Conservation (phyloP, 495 filamentous ascomycete genomes). For the Aspergillus ostianus region DNA sequence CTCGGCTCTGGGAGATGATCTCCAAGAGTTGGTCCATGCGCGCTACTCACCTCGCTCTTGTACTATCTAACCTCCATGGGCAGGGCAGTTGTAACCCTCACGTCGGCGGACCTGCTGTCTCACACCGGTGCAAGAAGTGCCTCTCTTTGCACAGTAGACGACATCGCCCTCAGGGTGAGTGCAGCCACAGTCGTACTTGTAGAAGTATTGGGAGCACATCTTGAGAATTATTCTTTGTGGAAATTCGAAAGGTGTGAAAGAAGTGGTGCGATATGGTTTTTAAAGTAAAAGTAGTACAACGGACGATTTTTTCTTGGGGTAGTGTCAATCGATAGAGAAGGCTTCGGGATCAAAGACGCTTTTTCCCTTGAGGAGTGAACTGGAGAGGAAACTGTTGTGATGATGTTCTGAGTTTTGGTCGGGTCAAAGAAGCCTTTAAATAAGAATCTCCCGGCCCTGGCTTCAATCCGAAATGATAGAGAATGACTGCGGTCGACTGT, state of each 20-base stretch:
- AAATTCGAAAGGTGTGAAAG: not conserved
- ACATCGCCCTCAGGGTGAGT: slow-evolving; percentile 34
- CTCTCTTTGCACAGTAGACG: slow-evolving; percentile 39
- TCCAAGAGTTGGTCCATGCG: not conserved
- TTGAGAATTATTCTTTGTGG: slow-evolving; percentile 10
- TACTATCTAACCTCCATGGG: slow-evolving; percentile 32
- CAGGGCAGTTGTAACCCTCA: slow-evolving; percentile 38
- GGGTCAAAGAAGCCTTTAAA: slow-evolving; percentile 26
- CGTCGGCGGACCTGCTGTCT: slow-evolving; percentile 36
- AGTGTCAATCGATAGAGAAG: slow-evolving; percentile 1
- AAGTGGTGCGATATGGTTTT: not conserved
- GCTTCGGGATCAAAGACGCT: not conserved
- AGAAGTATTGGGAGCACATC: slow-evolving; percentile 45
- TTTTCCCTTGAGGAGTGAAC: slow-evolving; percentile 1
- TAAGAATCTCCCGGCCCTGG: slow-evolving; percentile 17
- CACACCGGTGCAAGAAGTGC: slow-evolving; percentile 36
- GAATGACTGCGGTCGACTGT: slow-evolving; percentile 22
- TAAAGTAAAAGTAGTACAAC: not conserved
- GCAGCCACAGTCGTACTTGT: slow-evolving; percentile 45
- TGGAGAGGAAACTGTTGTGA: slow-evolving; percentile 15
- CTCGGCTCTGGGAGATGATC: not conserved
- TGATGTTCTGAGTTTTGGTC: slow-evolving; percentile 18
- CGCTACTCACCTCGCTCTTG: not conserved
- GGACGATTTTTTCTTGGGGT: not conserved
- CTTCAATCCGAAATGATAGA: slow-evolving; percentile 17